Base-by-base conservation (phyloP, 768 basidiomycete genomes). In the Rubroboletus pulcherrimus region DNA sequence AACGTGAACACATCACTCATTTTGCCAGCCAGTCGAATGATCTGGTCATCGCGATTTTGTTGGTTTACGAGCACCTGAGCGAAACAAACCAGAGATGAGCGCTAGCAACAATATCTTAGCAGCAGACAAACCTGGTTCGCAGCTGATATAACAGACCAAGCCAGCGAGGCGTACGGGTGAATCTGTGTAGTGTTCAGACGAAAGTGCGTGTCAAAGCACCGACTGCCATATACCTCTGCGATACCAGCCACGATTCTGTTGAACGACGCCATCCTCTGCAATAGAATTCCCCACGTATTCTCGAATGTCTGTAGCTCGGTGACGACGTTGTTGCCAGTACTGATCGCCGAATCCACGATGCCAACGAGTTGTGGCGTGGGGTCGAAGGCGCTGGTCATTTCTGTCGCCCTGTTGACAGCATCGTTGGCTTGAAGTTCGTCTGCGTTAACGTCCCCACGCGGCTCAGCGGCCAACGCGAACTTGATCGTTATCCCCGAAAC, bases 1-100 rank as follows among this genome's bases (percentile, higher is more conserved):
- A 53, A 57, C 3, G 8, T 7, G 11, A 57, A 33, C 14, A 44
- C 46, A 0, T 48, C 40, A 30, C 45, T 48, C 56, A 57, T 57
- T 7, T 19, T 33, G 6, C 45, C 19, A 3, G 46, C 51, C 8
- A 57, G 33, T 12, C 46, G 39, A 38, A 53, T 15, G 35, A 57
- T 44, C 5, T 21, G 45, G 29, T 48, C 41, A 29, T 57, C 51
- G 1, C 44, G 56, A 26, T 41, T 42, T 42, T 9, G 24, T 24
- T 42, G 41, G 21, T 24, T 42, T 15, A 24, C 6, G 21, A 42
- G 41, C 41, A 42, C 21, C 41, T 42, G 41, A 24, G 41, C 9
- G 41, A 24, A 15, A 24, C 7, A 24, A 9, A 14, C 14, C 7
- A 8, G 21, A 8, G 14, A 19, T 42, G 7, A 42, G 14, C 14